Percentiles rank a stretch among this genome's conserved stretches.
These are phyloP conservation scores for Larix kaempferi DNA, from an alignment of 75 land plant species.

Conservation along the genomic window DNA sequence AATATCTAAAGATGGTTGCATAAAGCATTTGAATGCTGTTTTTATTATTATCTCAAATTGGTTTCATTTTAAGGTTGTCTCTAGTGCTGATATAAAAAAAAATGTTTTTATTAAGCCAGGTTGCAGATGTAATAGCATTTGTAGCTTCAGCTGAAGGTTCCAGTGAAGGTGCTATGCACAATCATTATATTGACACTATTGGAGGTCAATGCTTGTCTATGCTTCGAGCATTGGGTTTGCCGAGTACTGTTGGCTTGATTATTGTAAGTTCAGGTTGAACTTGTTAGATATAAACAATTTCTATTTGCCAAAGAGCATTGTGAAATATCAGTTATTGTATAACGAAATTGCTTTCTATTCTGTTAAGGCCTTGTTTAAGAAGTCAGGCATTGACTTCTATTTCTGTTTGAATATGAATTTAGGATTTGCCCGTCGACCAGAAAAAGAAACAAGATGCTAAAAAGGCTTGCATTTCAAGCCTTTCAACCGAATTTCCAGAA, in stretches of 20 bases:
- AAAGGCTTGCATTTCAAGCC: slow-evolving; percentile 45
- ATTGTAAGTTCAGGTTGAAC: slow-evolving; percentile 40
- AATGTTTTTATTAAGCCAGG: slow-evolving; percentile 37
- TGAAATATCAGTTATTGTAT: neutral
- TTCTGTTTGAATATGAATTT: neutral
- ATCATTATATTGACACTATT: slow-evolving; percentile 49
- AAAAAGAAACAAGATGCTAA: slow-evolving; percentile 61
- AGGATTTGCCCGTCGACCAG: slow-evolving; percentile 72
- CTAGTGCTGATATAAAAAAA: neutral
- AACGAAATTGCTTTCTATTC: neutral
- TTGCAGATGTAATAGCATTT: slow-evolving; percentile 92
- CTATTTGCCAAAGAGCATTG: neutral
- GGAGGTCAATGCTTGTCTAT: slow-evolving; percentile 76
- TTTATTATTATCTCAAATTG: neutral
- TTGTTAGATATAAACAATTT: neutral
- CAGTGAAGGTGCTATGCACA: slow-evolving; percentile 21
- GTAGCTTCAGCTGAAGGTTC: slow-evolving; percentile 52
- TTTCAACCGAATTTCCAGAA: slow-evolving; percentile 75
- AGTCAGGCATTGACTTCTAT: neutral
- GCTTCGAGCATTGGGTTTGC: slow-evolving; percentile 77
- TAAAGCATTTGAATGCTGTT: neutral
- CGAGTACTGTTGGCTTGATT: slow-evolving; percentile 64
- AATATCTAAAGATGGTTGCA: neutral
- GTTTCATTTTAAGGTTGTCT: neutral
- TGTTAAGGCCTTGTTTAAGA: neutral